Percentiles rank a stretch among this genome's conserved stretches.
Evolutionary conservation across 2,329 filamentous ascomycete species (phyloP).

Genomic region (Colletotrichum filicis): DNA sequence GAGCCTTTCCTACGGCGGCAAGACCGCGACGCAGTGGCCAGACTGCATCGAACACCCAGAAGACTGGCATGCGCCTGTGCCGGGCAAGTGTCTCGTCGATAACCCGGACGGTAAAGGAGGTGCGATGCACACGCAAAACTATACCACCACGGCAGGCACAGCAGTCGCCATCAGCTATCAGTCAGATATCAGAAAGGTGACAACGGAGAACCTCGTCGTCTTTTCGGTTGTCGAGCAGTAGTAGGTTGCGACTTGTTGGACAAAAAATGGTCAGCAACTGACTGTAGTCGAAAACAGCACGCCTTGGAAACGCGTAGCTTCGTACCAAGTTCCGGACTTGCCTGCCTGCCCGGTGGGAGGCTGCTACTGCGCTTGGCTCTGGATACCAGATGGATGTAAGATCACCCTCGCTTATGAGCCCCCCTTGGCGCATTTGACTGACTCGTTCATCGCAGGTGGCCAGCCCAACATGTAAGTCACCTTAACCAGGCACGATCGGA

Average conservation of each 20-base stretch:
- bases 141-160: constrained; percentile 55
- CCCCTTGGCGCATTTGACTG: background rate
- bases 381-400: constrained; percentile 43
- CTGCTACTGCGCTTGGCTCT: constrained; percentile 46
- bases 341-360: constrained; percentile 42
- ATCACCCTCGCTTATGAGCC: too few relatives aligned
- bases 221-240: constrained; percentile 58
- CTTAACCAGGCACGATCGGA: background rate
- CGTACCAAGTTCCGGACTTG: constrained; percentile 43
- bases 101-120: constrained; percentile 45
- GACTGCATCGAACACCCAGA: constrained; percentile 58
- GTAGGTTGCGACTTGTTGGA: constrained; percentile 39
- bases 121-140: constrained; percentile 57
- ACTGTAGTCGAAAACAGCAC: constrained; percentile 33
- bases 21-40: constrained; percentile 53
- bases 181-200: constrained; percentile 56
- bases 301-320: constrained; percentile 44
- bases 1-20: constrained; percentile 55
- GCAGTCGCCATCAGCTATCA: constrained; percentile 63
- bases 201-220: constrained; percentile 62
- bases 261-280: background rate
- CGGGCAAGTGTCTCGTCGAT: constrained; percentile 40
- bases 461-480: constrained; percentile 38
- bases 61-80: constrained; percentile 53
- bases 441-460: constrained; percentile 25